phyloP scores from a whole-genome alignment of 352 stramenopile genomes.

The Phytopythium delawarense region DNA sequence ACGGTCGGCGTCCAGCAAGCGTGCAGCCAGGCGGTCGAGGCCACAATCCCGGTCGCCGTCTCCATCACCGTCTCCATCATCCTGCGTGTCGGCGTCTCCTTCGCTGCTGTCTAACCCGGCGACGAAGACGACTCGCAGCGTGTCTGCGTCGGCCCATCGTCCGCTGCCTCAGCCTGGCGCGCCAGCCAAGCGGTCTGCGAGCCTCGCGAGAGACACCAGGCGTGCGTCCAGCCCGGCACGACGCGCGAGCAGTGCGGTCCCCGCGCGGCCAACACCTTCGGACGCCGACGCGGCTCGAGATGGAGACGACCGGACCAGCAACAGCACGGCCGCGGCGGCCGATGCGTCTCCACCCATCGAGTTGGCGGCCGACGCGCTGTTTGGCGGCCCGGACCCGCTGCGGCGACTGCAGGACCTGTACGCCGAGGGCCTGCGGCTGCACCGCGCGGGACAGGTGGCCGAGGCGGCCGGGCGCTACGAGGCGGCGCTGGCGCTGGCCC shows the following conservation, averaged over 20 bases:
- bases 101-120: neutral
- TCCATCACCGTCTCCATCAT: neutral
- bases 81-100: neutral
- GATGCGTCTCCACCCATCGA: neutral
- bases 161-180: neutral
- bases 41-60: neutral
- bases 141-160: neutral
- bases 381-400: conserved; percentile 16
- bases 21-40: neutral
- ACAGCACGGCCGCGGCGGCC: neutral
- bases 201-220: neutral
- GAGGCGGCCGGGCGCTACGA: conserved; percentile 50
- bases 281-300: neutral
- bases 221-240: neutral
- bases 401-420: conserved; percentile 48
- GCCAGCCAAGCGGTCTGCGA: neutral
- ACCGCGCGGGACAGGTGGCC: conserved; percentile 46
- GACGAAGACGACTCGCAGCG: neutral
- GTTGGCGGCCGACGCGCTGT: conserved; percentile 2
- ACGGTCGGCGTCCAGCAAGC: neutral
- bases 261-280: neutral
- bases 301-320: neutral
- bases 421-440: conserved; percentile 48
- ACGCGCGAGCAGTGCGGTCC: neutral
- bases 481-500: conserved; percentile 31